Conservation (phyloP, 805 yeast species). For the Teunomyces cretensis region DNA sequence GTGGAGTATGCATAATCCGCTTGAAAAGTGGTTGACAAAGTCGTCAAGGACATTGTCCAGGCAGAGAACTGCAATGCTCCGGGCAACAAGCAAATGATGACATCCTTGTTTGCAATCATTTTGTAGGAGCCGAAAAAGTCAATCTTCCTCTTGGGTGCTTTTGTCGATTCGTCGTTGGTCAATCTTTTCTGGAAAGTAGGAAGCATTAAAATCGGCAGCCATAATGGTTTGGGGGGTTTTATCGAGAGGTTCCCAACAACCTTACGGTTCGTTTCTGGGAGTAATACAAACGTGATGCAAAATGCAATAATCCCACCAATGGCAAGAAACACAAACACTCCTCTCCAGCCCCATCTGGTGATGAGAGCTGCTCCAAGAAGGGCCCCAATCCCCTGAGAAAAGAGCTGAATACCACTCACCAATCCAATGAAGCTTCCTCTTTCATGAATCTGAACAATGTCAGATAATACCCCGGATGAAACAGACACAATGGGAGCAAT, state of each 20-base stretch:
- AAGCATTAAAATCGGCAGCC: slow-evolving; percentile 43
- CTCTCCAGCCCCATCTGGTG: slow-evolving; percentile 56
- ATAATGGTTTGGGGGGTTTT: slow-evolving; percentile 45
- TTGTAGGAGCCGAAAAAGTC: slow-evolving; percentile 32
- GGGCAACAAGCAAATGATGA: slow-evolving; percentile 52
- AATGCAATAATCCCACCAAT: slow-evolving; percentile 56
- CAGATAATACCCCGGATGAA: slow-evolving; percentile 71
- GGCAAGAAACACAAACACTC: slow-evolving; percentile 72
- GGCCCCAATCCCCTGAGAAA: slow-evolving; percentile 81
- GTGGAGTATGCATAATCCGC: slow-evolving; percentile 53
- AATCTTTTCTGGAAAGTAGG: slow-evolving; percentile 8
- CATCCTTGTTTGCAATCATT: slow-evolving; percentile 44
- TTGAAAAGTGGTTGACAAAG: slow-evolving; percentile 54
- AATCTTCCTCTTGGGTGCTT: slow-evolving; percentile 4
- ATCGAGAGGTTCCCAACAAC: slow-evolving; percentile 78
- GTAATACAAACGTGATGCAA: slow-evolving; percentile 13
- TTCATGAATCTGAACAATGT: slow-evolving; percentile 61
- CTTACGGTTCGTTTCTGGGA: slow-evolving; percentile 77
- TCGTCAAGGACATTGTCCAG: slow-evolving; percentile 70
- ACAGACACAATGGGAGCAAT: slow-evolving; percentile 76
- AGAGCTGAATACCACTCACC: slow-evolving; percentile 59
- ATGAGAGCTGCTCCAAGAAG: slow-evolving; percentile 54
- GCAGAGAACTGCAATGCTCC: slow-evolving; percentile 62
- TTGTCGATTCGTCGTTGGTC: slow-evolving; percentile 11
- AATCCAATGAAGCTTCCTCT: slow-evolving; percentile 74